These are phyloP conservation scores for Calendula officinalis DNA, from an alignment of 129 eudicot genomes.

Conservation along the genomic window DNA sequence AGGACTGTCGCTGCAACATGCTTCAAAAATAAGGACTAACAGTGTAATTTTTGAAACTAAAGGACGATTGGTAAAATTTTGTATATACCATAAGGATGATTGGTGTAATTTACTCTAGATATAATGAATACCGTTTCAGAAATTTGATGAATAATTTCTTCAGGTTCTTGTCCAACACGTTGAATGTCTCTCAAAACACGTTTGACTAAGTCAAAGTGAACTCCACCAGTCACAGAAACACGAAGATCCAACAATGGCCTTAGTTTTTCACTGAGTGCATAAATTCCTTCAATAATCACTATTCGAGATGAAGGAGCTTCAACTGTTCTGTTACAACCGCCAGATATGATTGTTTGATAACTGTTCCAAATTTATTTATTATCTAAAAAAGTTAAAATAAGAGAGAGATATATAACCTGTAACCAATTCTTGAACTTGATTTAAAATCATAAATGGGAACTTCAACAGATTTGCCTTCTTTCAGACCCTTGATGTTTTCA, in stretches of 20 bases:
- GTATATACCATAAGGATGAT: too few species aligned
- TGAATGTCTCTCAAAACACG: constrained; percentile 95
- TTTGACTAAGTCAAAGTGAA: constrained; percentile 94
- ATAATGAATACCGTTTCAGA: constrained; percentile 70
- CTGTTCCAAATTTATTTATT: neutral
- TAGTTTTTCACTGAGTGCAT: constrained; percentile 90
- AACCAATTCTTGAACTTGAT: constrained; percentile 88
- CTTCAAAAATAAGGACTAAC: too few species aligned
- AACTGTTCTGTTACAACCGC: constrained; percentile 50
- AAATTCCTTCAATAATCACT: constrained; percentile 88
- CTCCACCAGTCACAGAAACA: constrained; percentile 96
- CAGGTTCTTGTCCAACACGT: constrained; percentile 99
- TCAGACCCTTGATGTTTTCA: constrained; percentile 72
- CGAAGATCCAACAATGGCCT: constrained; percentile 90
- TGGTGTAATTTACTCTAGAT: neutral
- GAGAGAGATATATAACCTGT: constrained; percentile 48
- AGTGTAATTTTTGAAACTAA: too few species aligned
- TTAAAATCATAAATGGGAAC: constrained; percentile 95
- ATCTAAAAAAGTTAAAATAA: neutral
- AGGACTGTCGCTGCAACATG: too few species aligned
- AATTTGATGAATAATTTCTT: constrained; percentile 93
- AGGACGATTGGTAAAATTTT: too few species aligned
- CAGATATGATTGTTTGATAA: constrained; percentile 4
- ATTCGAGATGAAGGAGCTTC: constrained; percentile 89
- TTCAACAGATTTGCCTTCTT: constrained; percentile 82